Conservation (phyloP, 768 basidiomycete genomes). For the Trametes cubensis region DNA sequence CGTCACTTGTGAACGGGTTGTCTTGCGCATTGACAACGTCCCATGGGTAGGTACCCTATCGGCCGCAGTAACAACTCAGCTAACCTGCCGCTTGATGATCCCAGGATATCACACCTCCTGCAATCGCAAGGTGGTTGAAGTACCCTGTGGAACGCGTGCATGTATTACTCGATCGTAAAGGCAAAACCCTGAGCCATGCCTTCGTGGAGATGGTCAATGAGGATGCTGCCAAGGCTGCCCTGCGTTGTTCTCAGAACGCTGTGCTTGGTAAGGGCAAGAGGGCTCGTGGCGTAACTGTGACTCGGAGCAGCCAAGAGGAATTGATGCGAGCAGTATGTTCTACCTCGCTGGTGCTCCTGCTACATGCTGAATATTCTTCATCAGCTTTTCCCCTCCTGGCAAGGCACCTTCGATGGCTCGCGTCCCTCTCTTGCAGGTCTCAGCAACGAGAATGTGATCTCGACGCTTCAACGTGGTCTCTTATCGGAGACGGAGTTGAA, state of each 20-base stretch:
- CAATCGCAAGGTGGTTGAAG: slow-evolving; percentile 67
- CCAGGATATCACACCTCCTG: slow-evolving; percentile 83
- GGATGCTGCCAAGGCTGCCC: slow-evolving; percentile 63
- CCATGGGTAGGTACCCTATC: slow-evolving; percentile 65
- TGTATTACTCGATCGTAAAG: slow-evolving; percentile 77
- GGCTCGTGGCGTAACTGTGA: slow-evolving; percentile 83
- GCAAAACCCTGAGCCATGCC: slow-evolving; percentile 85
- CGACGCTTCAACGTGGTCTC: slow-evolving; percentile 65
- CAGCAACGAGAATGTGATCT: slow-evolving; percentile 56
- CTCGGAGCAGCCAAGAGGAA: slow-evolving; percentile 77
- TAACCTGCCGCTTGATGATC: slow-evolving; percentile 3
- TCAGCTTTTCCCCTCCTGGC: slow-evolving; percentile 84
- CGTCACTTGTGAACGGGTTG: slow-evolving; percentile 40
- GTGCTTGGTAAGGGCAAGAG: slow-evolving; percentile 79
- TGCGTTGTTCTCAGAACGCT: slow-evolving; percentile 58
- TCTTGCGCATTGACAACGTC: slow-evolving; percentile 85
- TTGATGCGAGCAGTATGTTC: slow-evolving; percentile 73
- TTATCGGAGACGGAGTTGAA: slow-evolving; percentile 69
- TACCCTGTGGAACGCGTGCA: slow-evolving; percentile 73
- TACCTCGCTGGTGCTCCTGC: not conserved
- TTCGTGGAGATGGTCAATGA: slow-evolving; percentile 73
- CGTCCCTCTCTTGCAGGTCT: slow-evolving; percentile 69
- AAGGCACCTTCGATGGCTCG: slow-evolving; percentile 69
- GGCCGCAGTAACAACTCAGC: slow-evolving; percentile 6
- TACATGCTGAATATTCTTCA: not conserved